phyloP scores from a whole-genome alignment of 495 filamentous ascomycete genomes.

The Aspergillus nidulans region DNA sequence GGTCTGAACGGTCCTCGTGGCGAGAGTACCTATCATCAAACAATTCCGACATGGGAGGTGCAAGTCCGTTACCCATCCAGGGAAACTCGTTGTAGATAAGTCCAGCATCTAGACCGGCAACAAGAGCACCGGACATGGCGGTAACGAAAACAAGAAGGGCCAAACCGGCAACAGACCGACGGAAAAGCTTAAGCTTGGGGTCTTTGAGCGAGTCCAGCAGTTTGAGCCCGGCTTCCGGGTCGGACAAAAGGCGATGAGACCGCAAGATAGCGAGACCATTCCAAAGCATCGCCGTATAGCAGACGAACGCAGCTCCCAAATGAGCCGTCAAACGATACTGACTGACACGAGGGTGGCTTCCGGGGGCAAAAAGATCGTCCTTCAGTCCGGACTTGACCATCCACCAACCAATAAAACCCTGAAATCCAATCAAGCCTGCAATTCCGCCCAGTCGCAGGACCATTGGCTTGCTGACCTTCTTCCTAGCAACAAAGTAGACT shows the following conservation, averaged over 20 bases:
- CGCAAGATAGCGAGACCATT: slow-evolving; percentile 83
- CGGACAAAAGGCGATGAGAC: slow-evolving; percentile 60
- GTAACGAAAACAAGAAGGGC: slow-evolving; percentile 78
- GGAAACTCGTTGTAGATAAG: slow-evolving; percentile 99
- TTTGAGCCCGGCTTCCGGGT: slow-evolving; percentile 53
- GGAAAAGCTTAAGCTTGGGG: slow-evolving; percentile 66
- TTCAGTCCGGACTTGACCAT: slow-evolving; percentile 97
- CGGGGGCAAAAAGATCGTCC: slow-evolving; percentile 89
- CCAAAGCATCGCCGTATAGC: slow-evolving; percentile 91
- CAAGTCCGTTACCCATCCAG: slow-evolving; percentile 79
- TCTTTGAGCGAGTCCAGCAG: slow-evolving; percentile 55
- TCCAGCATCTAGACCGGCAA: slow-evolving; percentile 92
- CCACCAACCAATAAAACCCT: slow-evolving; percentile 97
- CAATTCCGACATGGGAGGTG: slow-evolving; percentile 77
- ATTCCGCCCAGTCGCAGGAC: slow-evolving; percentile 75
- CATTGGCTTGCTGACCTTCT: slow-evolving; percentile 74
- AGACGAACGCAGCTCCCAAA: slow-evolving; percentile 81
- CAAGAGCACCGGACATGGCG: slow-evolving; percentile 86
- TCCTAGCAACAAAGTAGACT: slow-evolving; percentile 78
- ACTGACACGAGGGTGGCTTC: slow-evolving; percentile 83
- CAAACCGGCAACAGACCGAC: slow-evolving; percentile 66
- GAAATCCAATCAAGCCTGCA: slow-evolving; percentile 83
- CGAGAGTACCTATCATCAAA: slow-evolving; percentile 83
- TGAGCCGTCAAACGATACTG: slow-evolving; percentile 92
- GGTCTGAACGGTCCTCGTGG: slow-evolving; percentile 65